Evolutionary conservation across 2,329 filamentous ascomycete species (phyloP), one percentile per base, ranked within the genome.

Genomic region (Xylariaceae sp.): DNA sequence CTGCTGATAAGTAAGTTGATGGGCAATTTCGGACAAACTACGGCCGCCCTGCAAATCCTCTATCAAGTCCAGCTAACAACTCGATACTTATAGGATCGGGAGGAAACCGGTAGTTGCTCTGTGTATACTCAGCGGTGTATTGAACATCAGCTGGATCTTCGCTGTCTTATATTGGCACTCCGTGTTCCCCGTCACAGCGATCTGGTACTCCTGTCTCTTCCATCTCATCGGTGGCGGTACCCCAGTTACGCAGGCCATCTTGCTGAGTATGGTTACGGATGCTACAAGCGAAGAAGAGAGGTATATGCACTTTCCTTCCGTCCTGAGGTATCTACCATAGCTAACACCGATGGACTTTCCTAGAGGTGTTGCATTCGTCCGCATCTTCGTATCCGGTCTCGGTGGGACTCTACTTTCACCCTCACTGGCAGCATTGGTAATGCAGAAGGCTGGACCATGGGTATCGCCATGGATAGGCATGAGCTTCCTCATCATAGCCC

Each of bases 301-400:
- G 46, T 52, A 38, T 19, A 37, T 49, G 17, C 20, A 36, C 45
- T 12, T 22, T 36, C 11, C 27, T 8, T 21, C 29, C 7, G 17
- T 2, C 20, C n/a, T 21, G 17, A 11, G 17, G 7, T 40, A 22
- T 29, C 14, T 36, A 20, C 19, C 25, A 38, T 44, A 29, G 37
- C 42, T 43, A 25, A 43, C 4, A 3, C 25, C 32, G n/a, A 8
- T 25, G 22, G 17, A 14, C 36, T 27, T 21, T 12, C 3, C 32
- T 40, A 70, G 68, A 48, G 59, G 66, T 5, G 61, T 67, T 22
- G 55, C 58, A 19, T 70, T 70, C 54, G 74, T 76, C 55, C 74
- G 77, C 64, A 73, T 73, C 47, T 74, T 76, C 6, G 74, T 79
- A 4, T 69, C 73, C 5, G 77, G 64, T 62, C 74, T 79, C 45